Base-by-base conservation (phyloP, 2,329 filamentous ascomycete species). In the Myriosclerotinia scirpicola region DNA sequence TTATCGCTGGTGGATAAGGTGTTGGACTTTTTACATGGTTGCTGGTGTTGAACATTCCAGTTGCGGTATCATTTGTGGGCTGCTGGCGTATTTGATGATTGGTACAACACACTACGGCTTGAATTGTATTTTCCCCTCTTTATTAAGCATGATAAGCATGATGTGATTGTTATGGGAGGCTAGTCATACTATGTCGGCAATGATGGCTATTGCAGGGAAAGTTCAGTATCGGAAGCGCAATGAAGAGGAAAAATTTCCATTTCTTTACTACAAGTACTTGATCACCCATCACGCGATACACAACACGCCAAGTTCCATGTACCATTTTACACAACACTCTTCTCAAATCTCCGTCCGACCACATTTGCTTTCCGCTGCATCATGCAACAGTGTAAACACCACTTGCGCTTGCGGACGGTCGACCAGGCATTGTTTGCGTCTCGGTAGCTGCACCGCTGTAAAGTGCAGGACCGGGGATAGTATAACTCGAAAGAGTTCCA, bases 391-490 rank as follows among this genome's bases (percentile, higher is more conserved):
- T 67, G 44, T 69, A 71, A 12, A 71, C 63, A 50, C 71, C 71
- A 5, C 65, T 65, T 1, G 71, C 64, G 34, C 54, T 69, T 1
- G 73, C 72, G 3, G 71, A 73, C 3, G 72, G 69, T n/a, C 64
- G 53, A 7, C 69, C 46, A 26, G 69, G 69, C 15, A 69, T 12
- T 1, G 72, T 72, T 60, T 75, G 72, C 0, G 68, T 68, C 9
- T 72, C 55, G 5, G 56, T 60, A 15, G 63, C 65, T 2, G 68
- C 72, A 54, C 66, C 69, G 52, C 67, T 69, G 67, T 73, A 77
- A 61, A 76, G n/a, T 72, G 75, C 59, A 54, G 77, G 77, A 17
- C 77, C 77, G 1, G 77, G 77, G 66, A 78, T 76, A 40, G 73
- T 71, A 63, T 79, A 79, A 22, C 67, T 65, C 8, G 73, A 69